Evolutionary conservation across 495 filamentous ascomycete species (phyloP), one percentile per base, ranked within the genome.

Genomic region (Schizothecium vesticola): DNA sequence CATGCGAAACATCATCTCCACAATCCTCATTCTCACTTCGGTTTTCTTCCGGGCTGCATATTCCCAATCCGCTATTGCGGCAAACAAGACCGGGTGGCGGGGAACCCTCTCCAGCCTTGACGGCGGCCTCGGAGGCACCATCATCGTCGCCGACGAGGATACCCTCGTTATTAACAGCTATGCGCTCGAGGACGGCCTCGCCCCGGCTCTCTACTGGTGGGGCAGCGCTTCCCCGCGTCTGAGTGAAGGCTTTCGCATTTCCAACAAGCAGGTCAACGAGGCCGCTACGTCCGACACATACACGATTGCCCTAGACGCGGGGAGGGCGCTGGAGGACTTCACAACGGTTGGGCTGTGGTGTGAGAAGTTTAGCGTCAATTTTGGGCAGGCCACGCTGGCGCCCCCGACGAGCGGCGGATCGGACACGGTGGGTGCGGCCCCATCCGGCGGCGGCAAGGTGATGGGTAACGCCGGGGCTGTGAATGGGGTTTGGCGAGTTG

Each of bases 171-270:
- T 66, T 56, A 66, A 19, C 55, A 36, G 59, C n/a, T 66, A 66
- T 25, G 13, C 6, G 12, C 64, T 66, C 56, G 64, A 59, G 19
- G 64, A 66, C 29, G 64, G 56, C 13, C 59, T 56, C 8, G 64
- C 64, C 1, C 64, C 64, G 4, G 64, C 64, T 1, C 64, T 66
- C 64, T 66, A 66, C 64, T 66, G 64, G 64, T 66, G 64, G 64
- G 64, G 64, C 6, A 59, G 24, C 64, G 26, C 55, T 4, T 33
- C 55, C 1, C 1, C 64, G 3, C 22, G 43, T 56, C 26, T 66
- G 33, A n/a, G 25, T 25, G 64, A 22, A 10, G 64, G 64, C 56
- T 66, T 66, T 56, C 64, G 64, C 5, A 59, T 66, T 56, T 66
- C 64, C 56, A 66, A 31, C 56, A 60, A 66, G 56, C 64, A 59